Evolutionary conservation across 768 basidiomycete genomes (phyloP).

Genomic region (Pisolithus orientalis): DNA sequence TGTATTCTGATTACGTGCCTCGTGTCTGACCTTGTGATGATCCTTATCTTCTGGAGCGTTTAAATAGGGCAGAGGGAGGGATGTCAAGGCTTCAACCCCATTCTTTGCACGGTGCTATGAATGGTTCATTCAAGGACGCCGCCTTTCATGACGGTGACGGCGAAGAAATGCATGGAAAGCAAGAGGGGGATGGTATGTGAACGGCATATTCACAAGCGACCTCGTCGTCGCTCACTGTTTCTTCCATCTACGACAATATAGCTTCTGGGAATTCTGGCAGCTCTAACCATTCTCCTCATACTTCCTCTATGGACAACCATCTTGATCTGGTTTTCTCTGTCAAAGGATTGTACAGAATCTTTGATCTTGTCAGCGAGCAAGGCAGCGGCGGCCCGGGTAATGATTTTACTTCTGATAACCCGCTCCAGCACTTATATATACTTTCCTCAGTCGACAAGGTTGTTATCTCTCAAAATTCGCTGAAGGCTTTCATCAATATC

Average conservation of each 20-base stretch:
- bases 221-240: too few species aligned
- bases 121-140: not conserved
- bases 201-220: too few species aligned
- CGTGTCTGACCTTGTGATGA: not conserved
- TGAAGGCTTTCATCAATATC: conserved; percentile 42
- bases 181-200: not conserved
- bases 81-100: not conserved
- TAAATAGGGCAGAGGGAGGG: not conserved
- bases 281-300: too few species aligned
- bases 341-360: conserved; percentile 45
- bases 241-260: too few species aligned
- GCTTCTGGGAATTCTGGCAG: too few species aligned
- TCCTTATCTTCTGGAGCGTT: not conserved
- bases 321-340: conserved; percentile 26
- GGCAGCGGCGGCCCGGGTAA: conserved; percentile 48
- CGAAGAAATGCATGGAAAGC: not conserved
- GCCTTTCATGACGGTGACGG: not conserved
- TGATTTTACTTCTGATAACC: not conserved
- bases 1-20: not conserved
- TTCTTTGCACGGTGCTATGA: not conserved
- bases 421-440: not conserved
- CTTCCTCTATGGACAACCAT: not conserved
- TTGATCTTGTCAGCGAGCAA: conserved; percentile 48
- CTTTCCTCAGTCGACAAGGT: conserved; percentile 48
- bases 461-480: conserved; percentile 48